Conservation (phyloP, 768 basidiomycete species). For the Termitomyces eurrhizus region DNA sequence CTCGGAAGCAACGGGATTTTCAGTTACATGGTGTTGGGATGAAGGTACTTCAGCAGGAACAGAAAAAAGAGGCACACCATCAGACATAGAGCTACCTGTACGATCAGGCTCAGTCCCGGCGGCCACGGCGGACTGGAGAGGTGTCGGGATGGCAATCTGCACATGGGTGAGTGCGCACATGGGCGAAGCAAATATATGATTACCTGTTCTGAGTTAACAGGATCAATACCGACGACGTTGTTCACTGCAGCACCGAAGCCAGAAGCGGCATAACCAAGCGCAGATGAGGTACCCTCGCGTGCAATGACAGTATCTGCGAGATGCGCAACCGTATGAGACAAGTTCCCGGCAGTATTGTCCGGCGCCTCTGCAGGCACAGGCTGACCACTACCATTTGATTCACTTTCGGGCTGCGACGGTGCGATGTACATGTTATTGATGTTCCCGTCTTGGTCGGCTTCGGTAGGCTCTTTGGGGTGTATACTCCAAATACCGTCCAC, state of each 20-base stretch:
- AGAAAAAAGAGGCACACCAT: slow-evolving; percentile 8
- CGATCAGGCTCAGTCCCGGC: slow-evolving; percentile 14
- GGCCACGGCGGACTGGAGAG: slow-evolving; percentile 21
- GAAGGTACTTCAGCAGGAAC: not conserved
- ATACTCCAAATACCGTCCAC: slow-evolving; percentile 70
- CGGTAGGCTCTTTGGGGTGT: slow-evolving; percentile 51
- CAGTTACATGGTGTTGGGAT: not conserved
- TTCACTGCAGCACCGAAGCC: slow-evolving; percentile 34
- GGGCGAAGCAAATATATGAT: not conserved
- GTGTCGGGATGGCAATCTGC: slow-evolving; percentile 28
- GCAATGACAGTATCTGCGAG: slow-evolving; percentile 33
- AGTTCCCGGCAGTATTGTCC: slow-evolving; percentile 4
- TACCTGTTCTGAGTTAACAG: slow-evolving; percentile 17
- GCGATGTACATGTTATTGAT: slow-evolving; percentile 64
- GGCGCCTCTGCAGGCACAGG: slow-evolving; percentile 10
- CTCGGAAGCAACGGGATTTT: not conserved
- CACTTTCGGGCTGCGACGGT: slow-evolving; percentile 28
- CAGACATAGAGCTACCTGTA: slow-evolving; percentile 13
- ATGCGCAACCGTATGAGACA: slow-evolving; percentile 33
- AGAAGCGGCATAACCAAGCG: slow-evolving; percentile 34
- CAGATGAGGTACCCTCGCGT: slow-evolving; percentile 34
- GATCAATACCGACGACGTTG: slow-evolving; percentile 34
- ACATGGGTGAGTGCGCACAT: slow-evolving; percentile 1
- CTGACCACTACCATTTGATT: slow-evolving; percentile 12
- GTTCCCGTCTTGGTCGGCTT: slow-evolving; percentile 59